phyloP scores from a whole-genome alignment of 2,329 filamentous ascomycete genomes.

The Neofusicoccum kwambonambiense region DNA sequence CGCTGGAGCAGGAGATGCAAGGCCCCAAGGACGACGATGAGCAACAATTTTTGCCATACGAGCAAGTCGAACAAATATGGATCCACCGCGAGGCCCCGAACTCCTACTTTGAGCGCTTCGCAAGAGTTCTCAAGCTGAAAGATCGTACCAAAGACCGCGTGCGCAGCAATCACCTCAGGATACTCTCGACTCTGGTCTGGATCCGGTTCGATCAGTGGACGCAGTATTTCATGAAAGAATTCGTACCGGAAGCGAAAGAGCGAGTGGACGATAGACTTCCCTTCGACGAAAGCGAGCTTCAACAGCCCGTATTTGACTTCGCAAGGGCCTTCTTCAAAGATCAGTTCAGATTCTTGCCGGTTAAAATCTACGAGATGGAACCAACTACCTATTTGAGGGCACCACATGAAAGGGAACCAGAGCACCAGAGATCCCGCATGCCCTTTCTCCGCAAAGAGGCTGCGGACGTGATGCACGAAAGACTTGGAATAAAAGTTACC shows the following conservation, averaged over 20 bases:
- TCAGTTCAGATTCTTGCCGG: not conserved
- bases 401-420: not conserved
- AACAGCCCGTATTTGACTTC: not conserved
- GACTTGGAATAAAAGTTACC: not conserved
- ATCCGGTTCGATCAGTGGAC: not conserved
- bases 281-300: not conserved
- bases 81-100: no score
- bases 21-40: no score
- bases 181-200: not conserved
- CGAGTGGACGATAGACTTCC: not conserved
- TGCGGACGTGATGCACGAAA: not conserved
- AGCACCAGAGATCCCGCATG: not conserved
- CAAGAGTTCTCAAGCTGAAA: not conserved
- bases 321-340: not conserved
- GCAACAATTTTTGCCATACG: no score
- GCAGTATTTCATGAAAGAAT: not conserved
- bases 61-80: no score
- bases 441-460: not conserved
- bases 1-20: no score
- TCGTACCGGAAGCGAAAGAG: not conserved
- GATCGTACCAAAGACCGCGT: not conserved
- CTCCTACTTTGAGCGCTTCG: not conserved
- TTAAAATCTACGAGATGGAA: not conserved
- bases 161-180: not conserved
- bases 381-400: not conserved